Evolutionary conservation across 139 green algal genomes (phyloP).

Genomic region (Chlamydomonas incerta): DNA sequence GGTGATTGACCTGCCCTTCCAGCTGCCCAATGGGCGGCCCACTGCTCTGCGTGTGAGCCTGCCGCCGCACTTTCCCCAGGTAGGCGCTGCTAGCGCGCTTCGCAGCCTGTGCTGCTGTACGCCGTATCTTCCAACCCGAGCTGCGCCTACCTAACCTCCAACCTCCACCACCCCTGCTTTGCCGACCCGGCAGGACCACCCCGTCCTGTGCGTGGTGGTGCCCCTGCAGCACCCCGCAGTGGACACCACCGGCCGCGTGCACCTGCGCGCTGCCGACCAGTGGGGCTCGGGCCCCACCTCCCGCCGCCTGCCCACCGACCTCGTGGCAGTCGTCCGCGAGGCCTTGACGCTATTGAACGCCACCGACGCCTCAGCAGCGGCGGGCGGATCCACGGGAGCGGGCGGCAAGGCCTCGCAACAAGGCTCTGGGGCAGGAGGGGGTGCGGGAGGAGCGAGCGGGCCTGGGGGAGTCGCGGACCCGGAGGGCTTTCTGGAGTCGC

Average conservation of each 20-base stretch:
- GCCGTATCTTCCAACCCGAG: not conserved
- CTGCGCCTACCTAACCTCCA: not conserved
- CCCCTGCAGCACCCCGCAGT: conserved; percentile 68
- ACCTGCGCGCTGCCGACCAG: conserved; percentile 10
- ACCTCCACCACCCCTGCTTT: too few relatives aligned
- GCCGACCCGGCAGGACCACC: conserved; percentile 43
- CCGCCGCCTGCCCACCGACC: conserved; percentile 14
- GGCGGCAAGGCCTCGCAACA: not conserved
- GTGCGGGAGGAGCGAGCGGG: not conserved
- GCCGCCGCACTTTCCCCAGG: conserved; percentile 58
- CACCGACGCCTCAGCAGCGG: not conserved
- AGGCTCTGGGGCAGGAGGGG: not conserved
- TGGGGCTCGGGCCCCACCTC: conserved; percentile 45
- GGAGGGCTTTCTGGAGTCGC: conserved; percentile 27
- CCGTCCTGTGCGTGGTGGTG: conserved; percentile 59
- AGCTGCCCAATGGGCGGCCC: conserved; percentile 12
- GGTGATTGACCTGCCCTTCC: conserved; percentile 20
- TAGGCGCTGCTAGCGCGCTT: not conserved
- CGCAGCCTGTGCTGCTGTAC: not conserved
- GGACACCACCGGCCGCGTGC: conserved; percentile 54
- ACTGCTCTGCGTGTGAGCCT: conserved; percentile 58
- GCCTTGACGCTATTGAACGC: conserved; percentile 31
- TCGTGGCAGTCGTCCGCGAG: conserved; percentile 61
- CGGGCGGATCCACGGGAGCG: not conserved
- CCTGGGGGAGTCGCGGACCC: not conserved